phyloP scores from a whole-genome alignment of 179 eudicot genomes.

The Pouteria campechiana region DNA sequence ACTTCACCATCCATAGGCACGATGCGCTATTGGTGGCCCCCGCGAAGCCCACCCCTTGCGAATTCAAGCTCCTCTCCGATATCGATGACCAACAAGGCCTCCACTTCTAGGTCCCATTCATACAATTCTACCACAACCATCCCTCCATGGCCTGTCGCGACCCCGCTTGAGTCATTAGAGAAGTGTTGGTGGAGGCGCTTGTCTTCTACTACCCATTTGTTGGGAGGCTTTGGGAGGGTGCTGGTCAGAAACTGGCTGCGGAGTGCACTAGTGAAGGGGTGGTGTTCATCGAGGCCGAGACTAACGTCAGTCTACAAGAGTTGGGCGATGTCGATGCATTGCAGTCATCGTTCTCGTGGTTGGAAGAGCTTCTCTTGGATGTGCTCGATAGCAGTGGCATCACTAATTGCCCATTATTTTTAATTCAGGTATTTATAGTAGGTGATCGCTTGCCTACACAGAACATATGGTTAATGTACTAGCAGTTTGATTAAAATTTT shows the following conservation, averaged over 20 bases:
- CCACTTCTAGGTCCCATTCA: conserved; percentile 34
- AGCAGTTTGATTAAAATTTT: too few species aligned
- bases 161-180: conserved; percentile 30
- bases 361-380: conserved; percentile 37
- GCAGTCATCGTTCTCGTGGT: conserved; percentile 40
- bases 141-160: conserved; percentile 16
- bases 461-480: too few species aligned
- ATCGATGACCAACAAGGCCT: conserved; percentile 53
- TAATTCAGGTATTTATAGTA: conserved; percentile 29
- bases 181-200: conserved; percentile 31
- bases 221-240: conserved; percentile 30
- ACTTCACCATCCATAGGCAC: conserved; percentile 19
- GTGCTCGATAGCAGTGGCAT: conserved; percentile 42
- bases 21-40: conserved; percentile 21
- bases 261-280: conserved; percentile 46
- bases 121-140: conserved; percentile 23
- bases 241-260: conserved; percentile 30
- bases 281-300: conserved; percentile 41
- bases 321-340: conserved; percentile 29
- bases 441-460: too few species aligned
- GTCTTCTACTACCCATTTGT: conserved; percentile 48
- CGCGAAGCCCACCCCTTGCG: conserved; percentile 24
- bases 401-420: conserved; percentile 29
- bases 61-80: conserved; percentile 31
- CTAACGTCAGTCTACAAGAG: conserved; percentile 23